Percentiles rank a stretch among this genome's conserved stretches.
Evolutionary conservation across 1,284 basidiomycete genomes (phyloP).

Genomic region (Cutaneotrichosporon dermatis): DNA sequence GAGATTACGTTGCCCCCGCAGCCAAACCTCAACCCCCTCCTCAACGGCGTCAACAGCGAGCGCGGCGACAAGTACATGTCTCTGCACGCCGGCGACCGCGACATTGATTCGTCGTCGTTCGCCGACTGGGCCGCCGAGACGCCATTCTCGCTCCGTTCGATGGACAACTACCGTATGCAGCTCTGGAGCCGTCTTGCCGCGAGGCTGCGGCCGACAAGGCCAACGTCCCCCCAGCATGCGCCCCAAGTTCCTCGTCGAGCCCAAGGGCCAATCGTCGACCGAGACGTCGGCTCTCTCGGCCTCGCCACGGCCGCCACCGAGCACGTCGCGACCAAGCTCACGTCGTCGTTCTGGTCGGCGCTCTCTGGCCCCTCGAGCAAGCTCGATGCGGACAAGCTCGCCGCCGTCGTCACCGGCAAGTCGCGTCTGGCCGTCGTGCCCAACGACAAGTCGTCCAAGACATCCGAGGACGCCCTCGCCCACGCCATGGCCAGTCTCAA

Average conservation of each 20-base stretch:
- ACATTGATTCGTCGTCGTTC: slow-evolving; percentile 61
- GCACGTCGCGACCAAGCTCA: slow-evolving; percentile 47
- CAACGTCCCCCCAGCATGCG: slow-evolving; percentile 36
- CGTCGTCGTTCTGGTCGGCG: slow-evolving; percentile 49
- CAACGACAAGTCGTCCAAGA: slow-evolving; percentile 2
- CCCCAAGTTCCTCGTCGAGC: slow-evolving; percentile 47
- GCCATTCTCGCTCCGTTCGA: slow-evolving; percentile 72
- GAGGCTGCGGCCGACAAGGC: slow-evolving; percentile 46
- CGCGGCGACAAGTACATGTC: slow-evolving; percentile 15
- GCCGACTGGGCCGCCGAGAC: slow-evolving; percentile 59
- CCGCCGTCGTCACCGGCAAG: slow-evolving; percentile 48
- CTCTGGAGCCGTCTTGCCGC: slow-evolving; percentile 75
- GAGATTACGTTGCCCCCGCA: slow-evolving; percentile 50
- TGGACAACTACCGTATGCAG: slow-evolving; percentile 81
- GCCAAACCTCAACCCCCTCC: slow-evolving; percentile 73
- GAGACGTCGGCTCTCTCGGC: slow-evolving; percentile 11
- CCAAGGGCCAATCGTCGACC: slow-evolving; percentile 5
- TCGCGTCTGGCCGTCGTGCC: slow-evolving; percentile 41
- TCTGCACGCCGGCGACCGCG: slow-evolving; percentile 38
- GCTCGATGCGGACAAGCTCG: slow-evolving; percentile 48
- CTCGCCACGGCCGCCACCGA: slow-evolving; percentile 26
- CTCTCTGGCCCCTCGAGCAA: slow-evolving; percentile 35
- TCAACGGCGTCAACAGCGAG: slow-evolving; percentile 51
- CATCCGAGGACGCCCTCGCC: slow-evolving; percentile 23
- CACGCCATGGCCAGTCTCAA: slow-evolving; percentile 32